phyloP scores from a whole-genome alignment of 306 rosid species.

The Begonia peltatifolia region DNA sequence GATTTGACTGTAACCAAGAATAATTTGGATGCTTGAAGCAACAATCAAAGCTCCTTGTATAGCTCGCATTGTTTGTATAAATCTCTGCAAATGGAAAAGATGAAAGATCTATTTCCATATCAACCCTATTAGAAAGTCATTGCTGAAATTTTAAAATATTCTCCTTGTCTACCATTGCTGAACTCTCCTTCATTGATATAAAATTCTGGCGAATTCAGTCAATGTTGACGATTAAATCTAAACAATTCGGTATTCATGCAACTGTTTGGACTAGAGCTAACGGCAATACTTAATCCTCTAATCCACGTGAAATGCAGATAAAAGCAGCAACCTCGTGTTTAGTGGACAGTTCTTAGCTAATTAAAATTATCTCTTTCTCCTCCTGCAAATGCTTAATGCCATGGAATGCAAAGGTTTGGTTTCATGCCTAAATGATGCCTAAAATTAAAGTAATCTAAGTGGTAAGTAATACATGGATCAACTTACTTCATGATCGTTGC shows the following conservation, averaged over 20 bases:
- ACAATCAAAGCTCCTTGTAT: constrained; percentile 93
- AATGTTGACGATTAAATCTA: too few relatives aligned
- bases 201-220: too few relatives aligned
- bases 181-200: too few relatives aligned
- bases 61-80: constrained; percentile 90
- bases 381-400: neutral
- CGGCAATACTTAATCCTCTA: constrained; percentile 23
- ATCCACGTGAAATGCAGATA: too few relatives aligned
- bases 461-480: constrained; percentile 11
- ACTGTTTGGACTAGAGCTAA: too few relatives aligned
- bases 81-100: constrained; percentile 94
- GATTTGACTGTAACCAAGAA: constrained; percentile 93
- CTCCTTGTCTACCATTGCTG: too few relatives aligned
- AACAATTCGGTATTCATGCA: too few relatives aligned
- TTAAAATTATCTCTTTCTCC: neutral
- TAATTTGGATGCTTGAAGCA: constrained; percentile 87
- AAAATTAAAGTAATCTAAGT: neutral
- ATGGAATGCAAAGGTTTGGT: too few relatives aligned
- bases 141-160: too few relatives aligned
- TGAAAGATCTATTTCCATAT: constrained; percentile 70
- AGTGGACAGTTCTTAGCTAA: neutral
- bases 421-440: too few relatives aligned
- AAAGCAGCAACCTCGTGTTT: too few relatives aligned
- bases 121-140: constrained; percentile 53
- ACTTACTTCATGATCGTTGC: constrained; percentile 67